Percentiles rank a stretch among this genome's conserved stretches.
Evolutionary conservation across 2,329 filamentous ascomycete species (phyloP).

Genomic region (Grosmannia serpens): DNA sequence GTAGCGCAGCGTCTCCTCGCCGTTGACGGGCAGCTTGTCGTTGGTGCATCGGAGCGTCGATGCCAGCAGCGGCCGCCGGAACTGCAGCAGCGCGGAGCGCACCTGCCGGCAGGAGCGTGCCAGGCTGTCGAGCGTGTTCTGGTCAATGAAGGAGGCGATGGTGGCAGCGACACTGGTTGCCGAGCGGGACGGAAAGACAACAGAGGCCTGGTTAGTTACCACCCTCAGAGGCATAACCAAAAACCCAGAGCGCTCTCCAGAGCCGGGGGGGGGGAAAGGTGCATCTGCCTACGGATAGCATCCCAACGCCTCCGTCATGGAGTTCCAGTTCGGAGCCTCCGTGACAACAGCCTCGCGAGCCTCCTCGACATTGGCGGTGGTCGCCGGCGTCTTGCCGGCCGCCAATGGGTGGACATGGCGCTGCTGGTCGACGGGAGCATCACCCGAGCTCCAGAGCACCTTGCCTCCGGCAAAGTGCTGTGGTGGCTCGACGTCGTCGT

Average conservation of each 20-base stretch:
- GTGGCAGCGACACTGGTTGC: constrained; percentile 59
- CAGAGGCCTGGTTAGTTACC: constrained; percentile 8
- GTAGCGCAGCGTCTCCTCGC: constrained; percentile 45
- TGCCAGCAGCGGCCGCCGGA: constrained; percentile 58
- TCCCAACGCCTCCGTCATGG: constrained; percentile 49
- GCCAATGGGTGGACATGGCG: neutral
- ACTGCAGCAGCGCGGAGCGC: constrained; percentile 66
- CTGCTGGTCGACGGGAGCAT: constrained; percentile 7
- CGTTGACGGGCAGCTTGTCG: constrained; percentile 46
- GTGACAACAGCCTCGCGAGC: constrained; percentile 15
- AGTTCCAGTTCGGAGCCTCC: constrained; percentile 43
- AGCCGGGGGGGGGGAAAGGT: constrained; percentile 11
- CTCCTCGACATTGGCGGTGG: constrained; percentile 10
- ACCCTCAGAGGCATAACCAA: constrained; percentile 9
- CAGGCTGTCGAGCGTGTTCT: constrained; percentile 76
- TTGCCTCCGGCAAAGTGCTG: constrained; percentile 14
- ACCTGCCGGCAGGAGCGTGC: constrained; percentile 73
- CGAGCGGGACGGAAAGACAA: constrained; percentile 1
- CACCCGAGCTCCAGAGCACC: constrained; percentile 13
- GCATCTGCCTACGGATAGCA: constrained; percentile 54
- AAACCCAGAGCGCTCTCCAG: constrained; percentile 7
- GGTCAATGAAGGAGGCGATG: constrained; percentile 67
- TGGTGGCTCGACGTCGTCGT: constrained; percentile 19
- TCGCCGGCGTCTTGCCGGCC: neutral
- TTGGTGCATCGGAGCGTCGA: constrained; percentile 73